A percentile compares a stretch with the other conserved stretches of the same genome.
phyloP scores from a whole-genome alignment of 2,329 filamentous ascomycete species.

The Sporothrix variecibatus region DNA sequence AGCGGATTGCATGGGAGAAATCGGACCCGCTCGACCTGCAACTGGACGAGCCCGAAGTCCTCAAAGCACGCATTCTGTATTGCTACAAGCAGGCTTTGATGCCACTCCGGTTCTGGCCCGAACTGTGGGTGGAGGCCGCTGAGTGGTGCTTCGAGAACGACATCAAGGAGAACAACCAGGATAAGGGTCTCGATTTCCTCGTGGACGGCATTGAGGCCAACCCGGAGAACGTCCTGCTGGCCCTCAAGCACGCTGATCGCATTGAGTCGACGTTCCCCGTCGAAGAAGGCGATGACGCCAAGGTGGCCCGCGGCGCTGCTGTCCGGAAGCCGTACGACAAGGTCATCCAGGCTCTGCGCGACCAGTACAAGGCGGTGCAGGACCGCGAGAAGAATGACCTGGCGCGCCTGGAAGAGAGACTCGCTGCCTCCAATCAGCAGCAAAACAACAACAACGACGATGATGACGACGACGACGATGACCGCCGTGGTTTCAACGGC shows the following conservation, averaged over 20 bases:
- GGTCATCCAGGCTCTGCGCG: constrained; percentile 84
- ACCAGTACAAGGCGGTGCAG: constrained; percentile 73
- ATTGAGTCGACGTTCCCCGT: constrained; percentile 76
- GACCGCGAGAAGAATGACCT: constrained; percentile 62
- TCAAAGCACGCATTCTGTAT: constrained; percentile 79
- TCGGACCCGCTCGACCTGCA: constrained; percentile 85
- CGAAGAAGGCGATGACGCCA: constrained; percentile 73
- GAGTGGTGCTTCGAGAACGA: constrained; percentile 87
- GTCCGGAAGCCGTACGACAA: constrained; percentile 83
- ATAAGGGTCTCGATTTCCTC: constrained; percentile 72
- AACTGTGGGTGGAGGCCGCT: constrained; percentile 93
- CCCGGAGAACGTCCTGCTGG: constrained; percentile 87
- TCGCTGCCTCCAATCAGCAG: constrained; percentile 31
- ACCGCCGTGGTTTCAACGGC: constrained; percentile 36
- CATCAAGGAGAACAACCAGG: constrained; percentile 61
- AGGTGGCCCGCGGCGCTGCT: constrained; percentile 73
- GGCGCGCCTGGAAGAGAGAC: constrained; percentile 56
- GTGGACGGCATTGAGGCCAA: constrained; percentile 83
- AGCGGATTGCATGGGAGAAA: constrained; percentile 95
- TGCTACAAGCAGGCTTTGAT: constrained; percentile 93
- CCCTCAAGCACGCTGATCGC: constrained; percentile 85
- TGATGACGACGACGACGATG: constrained; percentile 36
- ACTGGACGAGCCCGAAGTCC: constrained; percentile 73
- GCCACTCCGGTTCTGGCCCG: constrained; percentile 90
- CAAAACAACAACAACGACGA: constrained; percentile 14